Percentiles rank a stretch among this genome's conserved stretches.
phyloP scores from a whole-genome alignment of 768 basidiomycete species.

The Chiua virens region DNA sequence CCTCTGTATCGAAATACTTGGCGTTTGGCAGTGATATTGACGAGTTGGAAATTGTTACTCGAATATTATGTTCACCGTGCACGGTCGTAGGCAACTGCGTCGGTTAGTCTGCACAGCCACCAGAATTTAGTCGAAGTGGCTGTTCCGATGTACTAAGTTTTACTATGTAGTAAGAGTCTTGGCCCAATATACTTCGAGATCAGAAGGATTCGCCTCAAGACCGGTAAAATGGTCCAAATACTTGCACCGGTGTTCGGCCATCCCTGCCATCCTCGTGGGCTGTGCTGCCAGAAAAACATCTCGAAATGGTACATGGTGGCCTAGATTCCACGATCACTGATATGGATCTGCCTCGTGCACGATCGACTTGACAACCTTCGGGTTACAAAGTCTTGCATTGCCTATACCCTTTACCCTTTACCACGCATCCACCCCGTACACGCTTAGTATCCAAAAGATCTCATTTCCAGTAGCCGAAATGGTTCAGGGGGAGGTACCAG shows the following conservation, averaged over 20 bases:
- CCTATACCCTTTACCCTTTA: slow-evolving; percentile 6
- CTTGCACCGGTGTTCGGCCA: too few species aligned
- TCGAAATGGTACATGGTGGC: slow-evolving; percentile 4
- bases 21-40: too few species aligned
- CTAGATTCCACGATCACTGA: slow-evolving; percentile 12
- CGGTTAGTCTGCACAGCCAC: slow-evolving; percentile 3
- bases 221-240: too few species aligned
- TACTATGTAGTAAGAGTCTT: too few species aligned
- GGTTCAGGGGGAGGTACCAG: slow-evolving; percentile 16
- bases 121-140: too few species aligned
- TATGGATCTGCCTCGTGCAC: slow-evolving; percentile 28
- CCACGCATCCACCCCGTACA: background rate
- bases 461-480: slow-evolving; percentile 3
- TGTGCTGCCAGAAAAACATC: slow-evolving; percentile 1
- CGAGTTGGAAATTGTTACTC: background rate
- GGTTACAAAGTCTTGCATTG: background rate
- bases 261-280: background rate
- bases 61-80: background rate
- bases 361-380: background rate
- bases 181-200: too few species aligned
- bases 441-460: background rate
- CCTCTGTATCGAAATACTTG: background rate
- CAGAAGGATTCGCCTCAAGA: too few species aligned
- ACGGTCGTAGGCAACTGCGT: background rate
- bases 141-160: too few species aligned